Base-by-base conservation (phyloP, 2,329 filamentous ascomycete genomes). In the Didymella arachidicola region DNA sequence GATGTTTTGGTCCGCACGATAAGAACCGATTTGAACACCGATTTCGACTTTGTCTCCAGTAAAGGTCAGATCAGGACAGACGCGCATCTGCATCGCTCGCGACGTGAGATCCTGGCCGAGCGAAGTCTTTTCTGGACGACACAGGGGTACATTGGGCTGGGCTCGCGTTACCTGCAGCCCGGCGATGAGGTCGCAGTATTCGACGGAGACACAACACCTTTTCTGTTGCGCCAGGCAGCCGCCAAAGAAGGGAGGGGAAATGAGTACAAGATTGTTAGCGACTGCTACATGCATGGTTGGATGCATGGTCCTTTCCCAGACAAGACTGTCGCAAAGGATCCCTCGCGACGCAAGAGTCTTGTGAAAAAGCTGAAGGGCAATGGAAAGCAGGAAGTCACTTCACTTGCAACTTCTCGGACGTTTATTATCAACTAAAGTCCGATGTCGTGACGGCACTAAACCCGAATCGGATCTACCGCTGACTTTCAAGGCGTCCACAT, bases 201-300 rank as follows among this genome's bases (percentile, higher is more conserved):
- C 18, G n/a, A 45, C 7, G 57, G 57, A 11, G 57, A 59, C 19
- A 59, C 51, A 1, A 59, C 57, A 7, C 57, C 57, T 2, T 55
- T 59, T n/a, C 26, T 59, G 5, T 30, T 59, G 8, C 46, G 57
- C 11, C 49, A 18, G 4, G 32, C 38, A 22, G n/a, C 2, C 1
- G 3, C 16, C 2, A 1, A 25, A 4, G 10, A 22, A 1, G 34
- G 18, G 1, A 11, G 14, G 10, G n/a, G 39, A 12, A 18, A 26
- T 1, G 51, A 45, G 4, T 51, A 55, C n/a, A 59, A 46, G 10
- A 59, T 59, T 7, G 51, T 59, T 1, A 55, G 57, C 32, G 51
- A 59, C 11, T 59, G 57, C 25, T 59, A 51, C 32, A 3, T 54
- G n/a, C 42, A 22, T 18, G 56, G 56, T 2, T 59, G 56, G 56